Percentiles rank a stretch among this genome's conserved stretches.
Evolutionary conservation across 371 early-diverging fungal species (phyloP).

Genomic region (Funneliformis caledonium): DNA sequence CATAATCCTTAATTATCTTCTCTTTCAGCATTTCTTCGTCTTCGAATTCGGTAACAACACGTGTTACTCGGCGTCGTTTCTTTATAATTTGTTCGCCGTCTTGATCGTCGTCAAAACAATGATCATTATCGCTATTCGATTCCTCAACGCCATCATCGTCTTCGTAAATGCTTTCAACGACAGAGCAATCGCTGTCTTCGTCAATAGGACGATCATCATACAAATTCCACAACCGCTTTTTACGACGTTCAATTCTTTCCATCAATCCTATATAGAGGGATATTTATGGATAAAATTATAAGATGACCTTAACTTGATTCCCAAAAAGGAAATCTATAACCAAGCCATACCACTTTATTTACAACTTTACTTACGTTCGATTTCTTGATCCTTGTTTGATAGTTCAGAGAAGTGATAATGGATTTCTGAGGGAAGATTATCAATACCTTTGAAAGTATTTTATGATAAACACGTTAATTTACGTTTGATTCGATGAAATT

Average conservation of each 20-base stretch:
- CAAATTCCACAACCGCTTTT: slow-evolving; percentile 31
- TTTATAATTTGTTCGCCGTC: not conserved
- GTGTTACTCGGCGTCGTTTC: slow-evolving; percentile 3
- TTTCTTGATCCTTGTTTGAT: slow-evolving; percentile 35
- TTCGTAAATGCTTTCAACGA: slow-evolving; percentile 21
- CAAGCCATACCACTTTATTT: too few species aligned
- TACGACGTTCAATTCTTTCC: slow-evolving; percentile 21
- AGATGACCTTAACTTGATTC: not conserved
- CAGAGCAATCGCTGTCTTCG: slow-evolving; percentile 27
- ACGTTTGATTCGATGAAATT: not conserved
- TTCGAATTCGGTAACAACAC: slow-evolving; percentile 28
- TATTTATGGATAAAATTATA: not conserved
- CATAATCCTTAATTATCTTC: slow-evolving; percentile 28
- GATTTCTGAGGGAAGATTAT: slow-evolving; percentile 41
- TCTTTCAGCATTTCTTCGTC: slow-evolving; percentile 28
- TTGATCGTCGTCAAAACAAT: slow-evolving; percentile 2
- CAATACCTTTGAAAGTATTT: slow-evolving; percentile 14
- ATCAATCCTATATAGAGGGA: not conserved
- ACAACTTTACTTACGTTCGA: slow-evolving; percentile 14
- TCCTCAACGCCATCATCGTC: slow-evolving; percentile 15
- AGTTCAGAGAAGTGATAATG: slow-evolving; percentile 31
- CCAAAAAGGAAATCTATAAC: not conserved
- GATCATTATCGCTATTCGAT: slow-evolving; percentile 19
- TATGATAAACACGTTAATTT: not conserved
- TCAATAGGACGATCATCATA: slow-evolving; percentile 23